Conservation (phyloP, 2,329 filamentous ascomycete species). For the Fusarium sp. region DNA sequence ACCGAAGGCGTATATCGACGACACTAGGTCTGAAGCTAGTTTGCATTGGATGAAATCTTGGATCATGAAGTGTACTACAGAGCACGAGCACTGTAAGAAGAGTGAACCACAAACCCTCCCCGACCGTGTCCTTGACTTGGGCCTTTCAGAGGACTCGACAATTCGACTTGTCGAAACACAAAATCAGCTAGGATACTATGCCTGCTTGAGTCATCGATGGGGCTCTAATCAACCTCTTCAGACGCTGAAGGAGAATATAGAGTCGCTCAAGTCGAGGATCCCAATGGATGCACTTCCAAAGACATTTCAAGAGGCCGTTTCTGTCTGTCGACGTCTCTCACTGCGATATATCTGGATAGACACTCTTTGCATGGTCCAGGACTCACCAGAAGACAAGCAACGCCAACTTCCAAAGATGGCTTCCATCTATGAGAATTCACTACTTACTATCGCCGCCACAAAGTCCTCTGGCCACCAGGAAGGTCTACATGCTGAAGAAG, state of each 20-base stretch:
- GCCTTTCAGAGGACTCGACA: not conserved
- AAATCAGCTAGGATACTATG: conserved; percentile 14
- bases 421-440: conserved; percentile 20
- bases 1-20: conserved; percentile 15
- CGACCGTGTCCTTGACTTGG: conserved; percentile 22
- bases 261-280: not conserved
- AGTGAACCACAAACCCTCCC: conserved; percentile 13
- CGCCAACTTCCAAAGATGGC: conserved; percentile 18
- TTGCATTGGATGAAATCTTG: conserved; percentile 18
- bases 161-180: conserved; percentile 12
- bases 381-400: conserved; percentile 11
- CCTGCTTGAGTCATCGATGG: conserved; percentile 24
- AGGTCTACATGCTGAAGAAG: not conserved
- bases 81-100: conserved; percentile 20
- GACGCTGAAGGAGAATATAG: not conserved
- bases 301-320: conserved; percentile 12
- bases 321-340: conserved; percentile 6
- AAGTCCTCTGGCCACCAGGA: conserved; percentile 19
- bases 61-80: conserved; percentile 13
- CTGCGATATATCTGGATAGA: conserved; percentile 28
- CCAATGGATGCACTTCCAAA: not conserved
- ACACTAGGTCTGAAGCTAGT: conserved; percentile 20
- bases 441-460: conserved; percentile 23
- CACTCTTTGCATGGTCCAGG: conserved; percentile 19
- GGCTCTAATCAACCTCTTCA: conserved; percentile 5